These are phyloP conservation scores for Komagataella mondaviorum DNA, from an alignment of 805 yeast species.

Conservation along the genomic window DNA sequence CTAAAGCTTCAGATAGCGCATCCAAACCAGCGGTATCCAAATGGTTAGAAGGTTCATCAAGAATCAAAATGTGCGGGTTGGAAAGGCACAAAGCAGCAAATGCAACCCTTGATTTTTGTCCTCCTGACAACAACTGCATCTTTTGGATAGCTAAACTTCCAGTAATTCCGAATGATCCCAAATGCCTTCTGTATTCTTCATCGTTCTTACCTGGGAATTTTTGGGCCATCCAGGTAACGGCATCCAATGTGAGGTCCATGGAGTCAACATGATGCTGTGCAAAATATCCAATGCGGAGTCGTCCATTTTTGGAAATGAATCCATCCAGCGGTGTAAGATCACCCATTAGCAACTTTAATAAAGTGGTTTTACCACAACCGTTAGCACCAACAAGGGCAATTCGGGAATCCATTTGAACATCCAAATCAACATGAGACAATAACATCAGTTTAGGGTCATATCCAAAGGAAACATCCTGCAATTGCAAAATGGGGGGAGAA, in stretches of 20 bases:
- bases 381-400: slow-evolving; percentile 97
- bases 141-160: slow-evolving; percentile 89
- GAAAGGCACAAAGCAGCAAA: slow-evolving; percentile 88
- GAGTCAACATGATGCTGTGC: slow-evolving; percentile 98
- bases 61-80: slow-evolving; percentile 80
- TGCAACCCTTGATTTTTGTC: slow-evolving; percentile 97
- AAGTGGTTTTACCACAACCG: slow-evolving; percentile 98
- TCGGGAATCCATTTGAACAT: slow-evolving; percentile 87
- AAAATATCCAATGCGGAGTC: slow-evolving; percentile 89
- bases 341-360: slow-evolving; percentile 78
- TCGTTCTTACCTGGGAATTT: slow-evolving; percentile 88
- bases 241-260: slow-evolving; percentile 78
- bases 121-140: slow-evolving; percentile 85
- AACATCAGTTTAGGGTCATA: slow-evolving; percentile 55
- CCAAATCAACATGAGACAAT: slow-evolving; percentile 69
- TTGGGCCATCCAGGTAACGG: slow-evolving; percentile 89
- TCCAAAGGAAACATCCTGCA: slow-evolving; percentile 79
- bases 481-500: slow-evolving; percentile 87
- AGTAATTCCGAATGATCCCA: slow-evolving; percentile 95
- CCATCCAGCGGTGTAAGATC: slow-evolving; percentile 66
- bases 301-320: slow-evolving; percentile 62
- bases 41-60: slow-evolving; percentile 98
- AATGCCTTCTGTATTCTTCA: slow-evolving; percentile 92
- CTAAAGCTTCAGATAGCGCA: slow-evolving; percentile 84
- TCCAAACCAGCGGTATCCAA: slow-evolving; percentile 97